phyloP scores from a whole-genome alignment of 345 rosid genomes.

The Hevea brasiliensis region DNA sequence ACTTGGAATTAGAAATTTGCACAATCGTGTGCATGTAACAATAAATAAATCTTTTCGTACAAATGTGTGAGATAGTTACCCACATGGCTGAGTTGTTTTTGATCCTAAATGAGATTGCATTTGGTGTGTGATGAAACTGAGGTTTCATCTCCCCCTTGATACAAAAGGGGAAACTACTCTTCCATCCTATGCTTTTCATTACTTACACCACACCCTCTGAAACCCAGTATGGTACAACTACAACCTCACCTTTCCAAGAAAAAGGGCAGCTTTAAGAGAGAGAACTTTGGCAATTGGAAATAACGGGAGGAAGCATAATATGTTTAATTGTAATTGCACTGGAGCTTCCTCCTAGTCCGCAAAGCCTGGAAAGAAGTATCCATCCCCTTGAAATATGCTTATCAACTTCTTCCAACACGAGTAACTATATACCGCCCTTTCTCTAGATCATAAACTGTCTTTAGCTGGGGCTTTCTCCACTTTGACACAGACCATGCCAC shows the following conservation, averaged over 20 bases:
- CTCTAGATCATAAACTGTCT: slow-evolving; percentile 82
- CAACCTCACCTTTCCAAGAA: neutral
- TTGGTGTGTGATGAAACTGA: slow-evolving; percentile 6
- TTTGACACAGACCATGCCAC: slow-evolving; percentile 59
- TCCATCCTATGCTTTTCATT: slow-evolving; percentile 25
- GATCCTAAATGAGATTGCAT: slow-evolving; percentile 5
- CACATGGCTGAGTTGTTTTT: neutral
- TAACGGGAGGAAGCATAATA: slow-evolving; percentile 7
- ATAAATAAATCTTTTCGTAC: neutral
- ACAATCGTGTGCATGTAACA: neutral
- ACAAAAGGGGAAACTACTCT: slow-evolving; percentile 27
- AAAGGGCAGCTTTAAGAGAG: neutral
- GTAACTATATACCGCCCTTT: slow-evolving; percentile 85
- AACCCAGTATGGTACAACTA: slow-evolving; percentile 10
- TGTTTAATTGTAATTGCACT: neutral
- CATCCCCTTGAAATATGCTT: slow-evolving; percentile 3
- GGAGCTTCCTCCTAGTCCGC: slow-evolving; percentile 1
- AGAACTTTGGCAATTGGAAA: neutral
- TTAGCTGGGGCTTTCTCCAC: slow-evolving; percentile 80
- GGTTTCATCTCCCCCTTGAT: slow-evolving; percentile 15
- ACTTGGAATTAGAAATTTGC: neutral
- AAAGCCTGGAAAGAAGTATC: neutral
- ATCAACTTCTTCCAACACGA: slow-evolving; percentile 53
- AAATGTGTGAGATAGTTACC: neutral
- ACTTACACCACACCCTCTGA: slow-evolving; percentile 15